phyloP scores from a whole-genome alignment of 2,329 filamentous ascomycete species.

The Celoporthe dispersa region DNA sequence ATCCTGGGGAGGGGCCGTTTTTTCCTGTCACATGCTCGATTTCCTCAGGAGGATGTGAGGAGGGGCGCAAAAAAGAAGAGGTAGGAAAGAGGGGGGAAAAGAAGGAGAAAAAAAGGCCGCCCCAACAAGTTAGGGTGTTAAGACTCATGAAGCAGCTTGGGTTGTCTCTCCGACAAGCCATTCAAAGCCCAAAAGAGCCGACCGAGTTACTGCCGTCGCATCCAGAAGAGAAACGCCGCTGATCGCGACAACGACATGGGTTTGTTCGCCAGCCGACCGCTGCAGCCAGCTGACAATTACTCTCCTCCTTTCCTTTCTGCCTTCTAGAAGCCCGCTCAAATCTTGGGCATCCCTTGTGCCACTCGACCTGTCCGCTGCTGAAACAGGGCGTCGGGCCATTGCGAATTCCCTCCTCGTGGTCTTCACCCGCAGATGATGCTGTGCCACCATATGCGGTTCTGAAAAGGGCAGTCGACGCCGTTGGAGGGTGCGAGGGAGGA shows the following conservation, averaged over 20 bases:
- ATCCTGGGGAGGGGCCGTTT: too few relatives aligned
- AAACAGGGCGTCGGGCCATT: background rate
- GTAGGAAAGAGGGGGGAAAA: background rate
- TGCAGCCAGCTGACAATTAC: background rate
- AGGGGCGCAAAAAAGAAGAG: background rate
- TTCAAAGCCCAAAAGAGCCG: background rate
- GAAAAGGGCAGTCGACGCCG: background rate
- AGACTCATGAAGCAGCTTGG: background rate
- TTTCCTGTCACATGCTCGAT: background rate
- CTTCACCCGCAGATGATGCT: background rate
- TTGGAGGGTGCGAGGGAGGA: background rate
- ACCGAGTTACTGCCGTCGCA: background rate
- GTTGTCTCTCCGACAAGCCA: background rate
- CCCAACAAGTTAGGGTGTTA: background rate
- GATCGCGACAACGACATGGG: background rate
- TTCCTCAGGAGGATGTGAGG: background rate
- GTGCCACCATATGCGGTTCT: background rate
- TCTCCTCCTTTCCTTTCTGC: background rate
- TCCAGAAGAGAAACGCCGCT: background rate
- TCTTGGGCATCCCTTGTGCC: background rate
- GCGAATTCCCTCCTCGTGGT: background rate
- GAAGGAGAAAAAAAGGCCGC: background rate
- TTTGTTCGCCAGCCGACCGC: background rate
- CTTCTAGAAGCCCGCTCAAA: background rate
- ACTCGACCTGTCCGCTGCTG: background rate